Percentiles rank a stretch among this genome's conserved stretches.
Evolutionary conservation across 2,329 filamentous ascomycete genomes (phyloP).

Genomic region (Aspergillus fumigatiaffinis): DNA sequence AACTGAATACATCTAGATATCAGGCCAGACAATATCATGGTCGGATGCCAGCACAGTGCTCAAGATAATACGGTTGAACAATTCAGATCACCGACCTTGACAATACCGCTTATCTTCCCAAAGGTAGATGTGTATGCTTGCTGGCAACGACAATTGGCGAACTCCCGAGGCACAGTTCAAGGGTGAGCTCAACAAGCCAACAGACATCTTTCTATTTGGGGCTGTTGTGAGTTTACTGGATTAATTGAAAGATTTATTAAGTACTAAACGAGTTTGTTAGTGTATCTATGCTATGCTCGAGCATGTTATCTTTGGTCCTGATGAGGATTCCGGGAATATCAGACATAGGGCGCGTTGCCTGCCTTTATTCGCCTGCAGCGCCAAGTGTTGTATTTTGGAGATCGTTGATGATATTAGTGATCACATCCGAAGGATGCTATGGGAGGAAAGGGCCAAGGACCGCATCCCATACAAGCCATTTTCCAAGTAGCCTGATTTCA

Average conservation of each 20-base stretch:
- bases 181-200: constrained; percentile 24
- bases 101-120: constrained; percentile 33
- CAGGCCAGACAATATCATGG: constrained; percentile 36
- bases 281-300: constrained; percentile 46
- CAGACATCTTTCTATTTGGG: constrained; percentile 34
- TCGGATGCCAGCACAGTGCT: constrained; percentile 25
- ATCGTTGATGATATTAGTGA: constrained; percentile 31
- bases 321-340: constrained; percentile 32
- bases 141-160: constrained; percentile 32
- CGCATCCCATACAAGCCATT: constrained; percentile 32
- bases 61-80: constrained; percentile 15
- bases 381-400: constrained; percentile 47
- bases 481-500: constrained; percentile 25
- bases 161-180: constrained; percentile 30
- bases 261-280: constrained; percentile 17
- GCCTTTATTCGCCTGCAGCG: constrained; percentile 39
- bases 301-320: constrained; percentile 39
- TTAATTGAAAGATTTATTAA: constrained; percentile 1
- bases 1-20: constrained; percentile 24
- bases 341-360: constrained; percentile 32
- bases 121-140: constrained; percentile 23
- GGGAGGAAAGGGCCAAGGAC: constrained; percentile 29
- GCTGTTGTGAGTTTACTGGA: constrained; percentile 19
- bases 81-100: constrained; percentile 29
- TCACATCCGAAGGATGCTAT: constrained; percentile 30